phyloP scores from a whole-genome alignment of 78 protist species.

The Paratrimastix pyriformis region DNA sequence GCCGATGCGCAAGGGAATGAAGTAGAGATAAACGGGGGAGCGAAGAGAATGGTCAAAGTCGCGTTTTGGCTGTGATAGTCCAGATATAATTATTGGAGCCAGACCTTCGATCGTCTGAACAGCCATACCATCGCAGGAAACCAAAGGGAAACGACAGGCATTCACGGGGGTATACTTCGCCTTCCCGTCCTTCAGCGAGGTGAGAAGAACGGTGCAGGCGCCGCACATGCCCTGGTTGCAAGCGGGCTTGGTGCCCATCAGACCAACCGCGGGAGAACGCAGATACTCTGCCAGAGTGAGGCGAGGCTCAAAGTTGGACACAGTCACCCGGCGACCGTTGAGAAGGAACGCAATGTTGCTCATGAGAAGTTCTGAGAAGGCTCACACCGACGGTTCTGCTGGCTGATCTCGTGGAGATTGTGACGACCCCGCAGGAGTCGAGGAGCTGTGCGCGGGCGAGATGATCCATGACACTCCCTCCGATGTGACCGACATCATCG shows the following conservation, averaged over 20 bases:
- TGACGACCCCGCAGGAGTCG: no score
- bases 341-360: constrained; percentile 1
- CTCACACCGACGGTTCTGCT: neutral
- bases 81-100: neutral
- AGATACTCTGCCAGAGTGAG: constrained; percentile 26
- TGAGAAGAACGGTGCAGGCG: constrained; percentile 79
- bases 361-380: neutral
- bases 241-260: constrained; percentile 77
- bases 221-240: constrained; percentile 94
- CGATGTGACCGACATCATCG: no score
- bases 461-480: no score
- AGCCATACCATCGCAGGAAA: constrained; percentile 48
- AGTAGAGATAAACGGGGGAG: neutral
- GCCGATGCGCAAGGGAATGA: neutral
- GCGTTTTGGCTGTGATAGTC: neutral
- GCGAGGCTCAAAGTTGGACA: constrained; percentile 6
- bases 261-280: neutral
- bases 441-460: no score
- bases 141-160: constrained; percentile 68
- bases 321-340: neutral
- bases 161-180: constrained; percentile 35
- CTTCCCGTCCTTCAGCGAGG: constrained; percentile 1
- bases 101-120: constrained; percentile 82
- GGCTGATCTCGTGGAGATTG: no score
- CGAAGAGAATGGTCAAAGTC: neutral